These are phyloP conservation scores for Fraxinus latifolia DNA, from an alignment of 305 asterid genomes.

Conservation along the genomic window DNA sequence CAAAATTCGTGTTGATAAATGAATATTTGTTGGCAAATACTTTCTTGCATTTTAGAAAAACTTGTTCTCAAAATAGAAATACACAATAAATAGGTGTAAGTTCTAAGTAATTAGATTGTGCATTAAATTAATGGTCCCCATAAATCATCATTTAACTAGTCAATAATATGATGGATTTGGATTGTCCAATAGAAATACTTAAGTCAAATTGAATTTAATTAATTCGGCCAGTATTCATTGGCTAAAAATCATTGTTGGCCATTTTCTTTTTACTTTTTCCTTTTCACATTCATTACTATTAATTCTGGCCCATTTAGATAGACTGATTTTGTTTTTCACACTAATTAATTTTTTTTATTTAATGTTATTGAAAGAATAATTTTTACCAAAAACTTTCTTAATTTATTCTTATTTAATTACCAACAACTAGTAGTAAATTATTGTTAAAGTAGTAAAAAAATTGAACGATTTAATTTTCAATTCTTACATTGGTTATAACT, in stretches of 20 bases:
- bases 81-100: background rate
- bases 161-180: background rate
- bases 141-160: background rate
- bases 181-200: background rate
- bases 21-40: background rate
- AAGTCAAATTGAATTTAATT: background rate
- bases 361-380: too few relatives aligned
- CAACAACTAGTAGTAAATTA: too few relatives aligned
- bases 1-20: background rate
- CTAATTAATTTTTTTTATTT: too few relatives aligned
- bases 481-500: too few relatives aligned
- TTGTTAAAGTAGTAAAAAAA: too few relatives aligned
- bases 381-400: too few relatives aligned
- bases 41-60: background rate
- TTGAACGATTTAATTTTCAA: too few relatives aligned
- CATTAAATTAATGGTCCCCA: background rate
- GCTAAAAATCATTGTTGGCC: background rate
- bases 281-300: background rate
- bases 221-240: background rate
- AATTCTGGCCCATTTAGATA: too few relatives aligned
- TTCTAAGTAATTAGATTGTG: background rate
- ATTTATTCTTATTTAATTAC: too few relatives aligned
- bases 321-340: too few relatives aligned
- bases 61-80: background rate
- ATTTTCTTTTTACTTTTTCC: too few relatives aligned